Evolutionary conservation across 345 rosid species (phyloP), one percentile per base, ranked within the genome.

Genomic region (Arabidopsis arenosa): DNA sequence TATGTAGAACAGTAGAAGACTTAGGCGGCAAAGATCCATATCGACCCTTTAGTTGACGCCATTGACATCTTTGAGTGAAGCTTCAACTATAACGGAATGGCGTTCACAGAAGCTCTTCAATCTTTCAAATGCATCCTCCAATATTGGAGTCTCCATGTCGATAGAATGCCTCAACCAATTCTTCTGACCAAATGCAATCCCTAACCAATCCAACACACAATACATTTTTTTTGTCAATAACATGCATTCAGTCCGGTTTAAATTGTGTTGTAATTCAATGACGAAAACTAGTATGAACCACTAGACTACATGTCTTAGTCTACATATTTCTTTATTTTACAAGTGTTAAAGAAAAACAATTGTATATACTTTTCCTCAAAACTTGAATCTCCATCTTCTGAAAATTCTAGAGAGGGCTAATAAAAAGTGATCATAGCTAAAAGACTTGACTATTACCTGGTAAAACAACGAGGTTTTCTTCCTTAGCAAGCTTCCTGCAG

Each of bases 121-220:
- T 52, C 74, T 67, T 32, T 32, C 57, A 75, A 75, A 75, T 2
- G 79, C 79, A 36, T 75, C 74, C 18, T 75, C 74, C 37, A 75
- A 14, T 1, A 12, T 21, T 0, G 47, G 44, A 53, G 74, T 68
- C 39, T 75, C 79, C 79, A 75, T 75, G 32, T 75, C 74, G 5
- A 75, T 68, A 2, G 79, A 68, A 41, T 75, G 79, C 63, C 79
- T 75, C 21, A 68, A 10, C 74, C 79, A 75, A 9, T 52, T 43
- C 45, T 23, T 61, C 36, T 68, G 74, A 14, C 97, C 90, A 32
- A 86, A 81, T 44, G 84, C 82, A 18, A 66, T n/a, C 51, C 93
- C 97, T 92, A 85, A 37, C 10, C 21, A 36, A 53, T 56, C 15
- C 32, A 40, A 49, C 32, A 63, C 58, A 59, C 47, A 23, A 60